A percentile compares a stretch with the other conserved stretches of the same genome.
Evolutionary conservation across 2,329 filamentous ascomycete genomes (phyloP).

Genomic region (Beauveria bassiana): DNA sequence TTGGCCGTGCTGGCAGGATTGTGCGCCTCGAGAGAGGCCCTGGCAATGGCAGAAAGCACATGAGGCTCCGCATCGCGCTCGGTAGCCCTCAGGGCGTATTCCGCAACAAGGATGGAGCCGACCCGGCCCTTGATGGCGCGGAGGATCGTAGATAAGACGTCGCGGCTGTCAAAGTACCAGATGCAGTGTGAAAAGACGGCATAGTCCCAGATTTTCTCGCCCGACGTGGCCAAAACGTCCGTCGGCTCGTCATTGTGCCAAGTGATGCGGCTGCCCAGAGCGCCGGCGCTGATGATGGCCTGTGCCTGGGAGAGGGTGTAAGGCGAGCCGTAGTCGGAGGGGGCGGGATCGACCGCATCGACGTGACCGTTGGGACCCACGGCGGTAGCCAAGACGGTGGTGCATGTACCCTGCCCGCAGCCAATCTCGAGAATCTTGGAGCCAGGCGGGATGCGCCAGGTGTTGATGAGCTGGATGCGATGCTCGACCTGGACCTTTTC

Average conservation of each 20-base stretch:
- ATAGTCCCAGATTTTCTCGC: slow-evolving; percentile 30
- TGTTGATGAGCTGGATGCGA: slow-evolving; percentile 27
- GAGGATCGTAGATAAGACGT: slow-evolving; percentile 19
- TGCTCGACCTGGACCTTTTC: slow-evolving; percentile 24
- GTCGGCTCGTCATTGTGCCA: slow-evolving; percentile 33
- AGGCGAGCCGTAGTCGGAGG: slow-evolving; percentile 40
- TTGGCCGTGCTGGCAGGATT: slow-evolving; percentile 33
- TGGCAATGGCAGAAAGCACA: slow-evolving; percentile 41
- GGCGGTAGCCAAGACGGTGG: slow-evolving; percentile 41
- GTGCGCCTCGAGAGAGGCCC: slow-evolving; percentile 35
- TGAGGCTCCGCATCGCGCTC: slow-evolving; percentile 35
- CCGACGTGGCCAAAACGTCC: slow-evolving; percentile 25
- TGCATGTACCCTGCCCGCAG: slow-evolving; percentile 53
- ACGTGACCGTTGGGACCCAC: slow-evolving; percentile 37
- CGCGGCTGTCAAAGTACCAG: slow-evolving; percentile 43
- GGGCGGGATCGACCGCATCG: slow-evolving; percentile 45
- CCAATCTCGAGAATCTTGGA: slow-evolving; percentile 47
- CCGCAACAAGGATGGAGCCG: slow-evolving; percentile 18
- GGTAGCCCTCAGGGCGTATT: slow-evolving; percentile 27
- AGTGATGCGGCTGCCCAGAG: slow-evolving; percentile 33
- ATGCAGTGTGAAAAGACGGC: slow-evolving; percentile 42
- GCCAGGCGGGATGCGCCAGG: slow-evolving; percentile 30
- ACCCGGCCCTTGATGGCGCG: slow-evolving; percentile 17
- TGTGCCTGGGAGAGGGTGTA: slow-evolving; percentile 44
- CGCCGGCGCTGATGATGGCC: slow-evolving; percentile 29